Conservation (phyloP, 805 yeast genomes). For the Lachancea quebecensis region DNA sequence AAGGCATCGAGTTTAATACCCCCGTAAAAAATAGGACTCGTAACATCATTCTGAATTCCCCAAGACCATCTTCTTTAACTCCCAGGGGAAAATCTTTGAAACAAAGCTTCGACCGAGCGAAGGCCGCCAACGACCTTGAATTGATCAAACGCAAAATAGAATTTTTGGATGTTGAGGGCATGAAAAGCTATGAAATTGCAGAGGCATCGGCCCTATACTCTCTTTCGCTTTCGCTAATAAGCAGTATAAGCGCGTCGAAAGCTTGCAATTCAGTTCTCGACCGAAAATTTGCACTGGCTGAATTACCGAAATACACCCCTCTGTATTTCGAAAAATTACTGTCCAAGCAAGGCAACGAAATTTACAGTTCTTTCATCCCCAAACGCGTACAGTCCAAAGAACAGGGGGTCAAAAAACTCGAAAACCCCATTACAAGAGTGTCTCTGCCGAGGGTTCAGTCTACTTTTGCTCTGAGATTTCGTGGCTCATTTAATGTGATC, state of each 20-base stretch:
- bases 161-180: slow-evolving; percentile 8
- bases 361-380: slow-evolving; percentile 12
- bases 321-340: slow-evolving; percentile 19
- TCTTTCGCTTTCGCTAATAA: slow-evolving; percentile 15
- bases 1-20: neutral
- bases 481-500: slow-evolving; percentile 32
- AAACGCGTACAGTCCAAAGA: neutral
- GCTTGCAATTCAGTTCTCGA: slow-evolving; percentile 3
- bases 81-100: slow-evolving; percentile 20
- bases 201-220: slow-evolving; percentile 20
- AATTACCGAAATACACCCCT: slow-evolving; percentile 19
- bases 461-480: neutral
- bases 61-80: slow-evolving; percentile 30
- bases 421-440: neutral
- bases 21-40: slow-evolving; percentile 1
- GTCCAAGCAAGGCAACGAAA: slow-evolving; percentile 12
- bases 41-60: slow-evolving; percentile 11
- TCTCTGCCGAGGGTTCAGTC: neutral
- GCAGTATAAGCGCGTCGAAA: slow-evolving; percentile 12
- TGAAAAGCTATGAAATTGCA: slow-evolving; percentile 15
- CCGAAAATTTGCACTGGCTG: slow-evolving; percentile 14
- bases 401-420: neutral
- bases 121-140: slow-evolving; percentile 17
- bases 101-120: slow-evolving; percentile 24
- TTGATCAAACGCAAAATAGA: slow-evolving; percentile 14